Evolutionary conservation across 208 protist species (phyloP).

Genomic region (Trypanosomatidae sp.): DNA sequence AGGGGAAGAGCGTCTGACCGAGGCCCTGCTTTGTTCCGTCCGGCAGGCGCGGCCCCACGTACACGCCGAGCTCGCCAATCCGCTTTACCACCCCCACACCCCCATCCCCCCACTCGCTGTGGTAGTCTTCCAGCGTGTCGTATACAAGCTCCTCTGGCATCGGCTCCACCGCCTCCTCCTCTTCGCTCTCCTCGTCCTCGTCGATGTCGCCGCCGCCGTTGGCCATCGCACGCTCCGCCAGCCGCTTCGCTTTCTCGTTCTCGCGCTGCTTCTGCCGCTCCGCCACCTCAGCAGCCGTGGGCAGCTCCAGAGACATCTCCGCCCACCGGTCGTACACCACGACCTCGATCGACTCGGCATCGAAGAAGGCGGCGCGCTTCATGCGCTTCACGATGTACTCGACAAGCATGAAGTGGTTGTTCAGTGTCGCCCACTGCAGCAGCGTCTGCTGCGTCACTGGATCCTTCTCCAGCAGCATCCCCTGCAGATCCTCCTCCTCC

Average conservation of each 20-base stretch:
- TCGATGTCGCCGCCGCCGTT: conserved; percentile 18
- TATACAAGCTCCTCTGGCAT: conserved; percentile 86
- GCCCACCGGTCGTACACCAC: conserved; percentile 80
- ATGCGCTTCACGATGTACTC: conserved; percentile 89
- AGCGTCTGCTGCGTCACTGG: conserved; percentile 86
- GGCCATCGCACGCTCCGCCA: conserved; percentile 42
- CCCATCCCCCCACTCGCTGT: conserved; percentile 78
- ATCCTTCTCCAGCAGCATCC: conserved; percentile 68
- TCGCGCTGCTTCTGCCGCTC: conserved; percentile 75
- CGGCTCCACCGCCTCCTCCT: conserved; percentile 74
- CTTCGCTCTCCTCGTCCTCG: conserved; percentile 63
- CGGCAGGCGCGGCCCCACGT: conserved; percentile 55
- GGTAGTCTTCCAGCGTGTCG: conserved; percentile 79
- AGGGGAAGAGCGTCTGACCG: conserved; percentile 83
- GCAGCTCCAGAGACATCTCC: conserved; percentile 85
- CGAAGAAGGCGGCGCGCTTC: conserved; percentile 82
- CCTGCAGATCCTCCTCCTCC: conserved; percentile 81
- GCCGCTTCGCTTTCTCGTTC: conserved; percentile 51
- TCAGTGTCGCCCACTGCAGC: conserved; percentile 86
- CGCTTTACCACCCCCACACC: conserved; percentile 81
- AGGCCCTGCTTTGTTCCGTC: conserved; percentile 88
- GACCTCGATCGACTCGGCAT: conserved; percentile 64
- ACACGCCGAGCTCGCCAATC: conserved; percentile 90
- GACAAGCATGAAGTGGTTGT: conserved; percentile 78
- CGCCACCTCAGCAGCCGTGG: conserved; percentile 66